Base-by-base conservation (phyloP, 2,329 filamentous ascomycete species). In the Xylaria sp. region DNA sequence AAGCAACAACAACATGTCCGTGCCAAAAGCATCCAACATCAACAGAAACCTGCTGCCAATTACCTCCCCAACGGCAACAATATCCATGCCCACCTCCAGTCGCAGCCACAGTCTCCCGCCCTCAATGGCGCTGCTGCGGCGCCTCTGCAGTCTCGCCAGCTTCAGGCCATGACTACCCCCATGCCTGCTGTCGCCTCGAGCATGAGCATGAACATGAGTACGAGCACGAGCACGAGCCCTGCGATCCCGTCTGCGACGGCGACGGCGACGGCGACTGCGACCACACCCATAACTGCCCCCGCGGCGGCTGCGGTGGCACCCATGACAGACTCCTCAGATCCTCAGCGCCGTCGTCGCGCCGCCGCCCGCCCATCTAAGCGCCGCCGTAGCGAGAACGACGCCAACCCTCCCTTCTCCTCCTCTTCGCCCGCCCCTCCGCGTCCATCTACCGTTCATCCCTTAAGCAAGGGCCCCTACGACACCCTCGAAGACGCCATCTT, bases 401-500 rank as follows among this genome's bases (percentile, higher is more conserved):
- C 2, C 23, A 61, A 62, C 13, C 47, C 57, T 18, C 58, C 42
- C 25, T 60, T 32, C 23, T 57, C 42, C 25, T 60, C 27, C n/a
- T 44, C 67, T 2, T 37, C 68, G n/a, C 63, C 69, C 12, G 23
- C 57, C 1, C 51, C 65, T 4, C 69, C 72, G 0, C 68, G 60
- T 18, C 69, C 63, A 18, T 71, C 71, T 40, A 66, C 70, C 16
- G 64, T 69, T 23, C 72, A 75, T 18, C 74, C 74, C 1, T 67
- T 77, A 18, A 73, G 59, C 64, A 74, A 73, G 37, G 76, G 76
- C 0, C 76, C 76, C 5, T 78, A 78, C 71, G 47, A 69, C 32
- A 74, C 74, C 1, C 51, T 76, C 32, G 75, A 76, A 18, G 76
- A 78, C 51, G 76, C 76, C 29, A 73, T 75, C 37, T 78, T 77